Base-by-base conservation (phyloP, 768 basidiomycete species). In the Rhodosporidiobolus sp. region DNA sequence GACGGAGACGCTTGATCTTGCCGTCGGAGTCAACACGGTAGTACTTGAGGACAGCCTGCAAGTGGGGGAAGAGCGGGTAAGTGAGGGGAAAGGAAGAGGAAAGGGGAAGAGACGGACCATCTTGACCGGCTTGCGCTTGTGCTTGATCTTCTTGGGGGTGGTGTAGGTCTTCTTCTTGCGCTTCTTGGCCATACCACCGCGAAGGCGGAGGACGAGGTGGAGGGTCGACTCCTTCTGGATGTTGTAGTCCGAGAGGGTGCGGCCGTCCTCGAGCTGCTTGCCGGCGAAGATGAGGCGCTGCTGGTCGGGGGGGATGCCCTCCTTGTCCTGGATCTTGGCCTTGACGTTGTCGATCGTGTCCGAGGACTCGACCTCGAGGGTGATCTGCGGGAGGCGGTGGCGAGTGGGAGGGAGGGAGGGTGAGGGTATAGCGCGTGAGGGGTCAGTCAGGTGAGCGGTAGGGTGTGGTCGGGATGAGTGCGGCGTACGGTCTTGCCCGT, bases 151-250 rank as follows among this genome's bases (percentile, higher is more conserved):
- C 79, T 79, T 79, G 63, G 79, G 79, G 66, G 78, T 77, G 65
- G 71, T 78, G 76, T 76, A 76, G 24, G 53, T 72, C 71, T 72
- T 72, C 71, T 98, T 98, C 87, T 98, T 99, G 89, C 98, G 98
- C 83, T 95, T 89, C 88, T 98, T 98, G 89, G 97, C 97, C 78
- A 89, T 93, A 87, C 96, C 96, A 86, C 96, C 96, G 84, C 94
- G 92, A 64, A 99, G 90, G 80, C 96, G 90, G 72, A 98, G 89
- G 76, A 98, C 95, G 77, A 98, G 83, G 84, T 98, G 95, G 70
- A 99, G 90, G 73, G 95, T 98, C 45, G 94, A 96, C 85, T 98
- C 95, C 87, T 97, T 97, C 85, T 98, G 96, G 81, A 99, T 95
- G 86, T 95, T 94, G 80, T 94, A 94, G 85, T 93, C 92, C 81